These are phyloP conservation scores for Quercus aquifolioides DNA, from an alignment of 306 rosid genomes.

Conservation along the genomic window DNA sequence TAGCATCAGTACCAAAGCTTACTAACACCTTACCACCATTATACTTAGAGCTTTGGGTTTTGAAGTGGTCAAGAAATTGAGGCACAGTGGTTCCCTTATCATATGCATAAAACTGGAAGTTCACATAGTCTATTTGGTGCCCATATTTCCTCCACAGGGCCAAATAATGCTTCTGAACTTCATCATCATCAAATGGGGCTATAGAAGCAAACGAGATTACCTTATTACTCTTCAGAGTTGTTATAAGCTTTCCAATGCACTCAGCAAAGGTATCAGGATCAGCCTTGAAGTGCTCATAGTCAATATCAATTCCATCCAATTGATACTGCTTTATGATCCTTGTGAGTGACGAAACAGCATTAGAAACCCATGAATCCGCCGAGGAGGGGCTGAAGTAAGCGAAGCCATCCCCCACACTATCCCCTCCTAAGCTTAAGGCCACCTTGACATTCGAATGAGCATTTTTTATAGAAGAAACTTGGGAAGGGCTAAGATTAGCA, in stretches of 20 bases:
- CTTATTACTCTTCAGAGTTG: constrained; percentile 46
- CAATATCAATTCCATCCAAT: constrained; percentile 71
- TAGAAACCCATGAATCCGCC: constrained; percentile 68
- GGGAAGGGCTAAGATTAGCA: constrained; percentile 53
- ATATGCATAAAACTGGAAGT: constrained; percentile 82
- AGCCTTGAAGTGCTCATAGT: constrained; percentile 63
- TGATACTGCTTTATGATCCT: constrained; percentile 48
- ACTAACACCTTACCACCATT: constrained; percentile 61
- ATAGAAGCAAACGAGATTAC: constrained; percentile 66
- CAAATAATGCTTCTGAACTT: constrained; percentile 66
- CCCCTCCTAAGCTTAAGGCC: constrained; percentile 72
- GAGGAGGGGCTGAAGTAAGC: constrained; percentile 61
- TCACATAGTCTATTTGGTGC: constrained; percentile 63
- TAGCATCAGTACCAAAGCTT: constrained; percentile 56
- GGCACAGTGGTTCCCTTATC: constrained; percentile 55
- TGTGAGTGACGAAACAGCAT: constrained; percentile 76
- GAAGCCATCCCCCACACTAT: constrained; percentile 23
- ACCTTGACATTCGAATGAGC: constrained; percentile 63
- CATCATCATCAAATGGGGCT: constrained; percentile 62
- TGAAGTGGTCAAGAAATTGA: constrained; percentile 50
- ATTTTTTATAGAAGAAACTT: constrained; percentile 54
- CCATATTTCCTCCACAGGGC: constrained; percentile 73
- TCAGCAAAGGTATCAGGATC: constrained; percentile 59
- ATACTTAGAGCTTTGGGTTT: constrained; percentile 59
- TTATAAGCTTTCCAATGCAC: constrained; percentile 55